phyloP scores from a whole-genome alignment of 495 filamentous ascomycete species.

The Penicillium psychrofluorescens region DNA sequence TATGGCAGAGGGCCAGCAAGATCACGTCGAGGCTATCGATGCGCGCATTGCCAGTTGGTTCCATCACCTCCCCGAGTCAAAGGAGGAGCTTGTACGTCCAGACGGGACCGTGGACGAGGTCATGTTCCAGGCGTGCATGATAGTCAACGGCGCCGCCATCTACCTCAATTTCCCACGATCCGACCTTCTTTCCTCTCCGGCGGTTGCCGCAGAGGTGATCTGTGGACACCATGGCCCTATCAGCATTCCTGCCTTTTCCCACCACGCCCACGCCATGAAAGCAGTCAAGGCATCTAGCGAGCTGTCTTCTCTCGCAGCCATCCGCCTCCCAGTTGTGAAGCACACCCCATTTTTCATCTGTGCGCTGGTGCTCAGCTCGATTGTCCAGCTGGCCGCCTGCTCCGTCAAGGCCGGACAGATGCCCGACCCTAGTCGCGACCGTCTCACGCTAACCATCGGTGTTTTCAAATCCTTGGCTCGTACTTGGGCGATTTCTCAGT shows the following conservation, averaged over 20 bases:
- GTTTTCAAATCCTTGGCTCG: slow-evolving; percentile 66
- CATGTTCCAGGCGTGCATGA: slow-evolving; percentile 87
- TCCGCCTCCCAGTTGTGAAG: slow-evolving; percentile 61
- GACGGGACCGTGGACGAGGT: slow-evolving; percentile 72
- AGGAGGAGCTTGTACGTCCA: slow-evolving; percentile 60
- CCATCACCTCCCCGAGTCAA: slow-evolving; percentile 70
- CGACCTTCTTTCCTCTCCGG: slow-evolving; percentile 40
- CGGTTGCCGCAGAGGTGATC: slow-evolving; percentile 40
- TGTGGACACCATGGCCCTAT: slow-evolving; percentile 38
- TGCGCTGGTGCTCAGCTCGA: slow-evolving; percentile 55
- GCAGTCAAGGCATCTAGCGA: slow-evolving; percentile 70
- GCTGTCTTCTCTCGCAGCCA: slow-evolving; percentile 69
- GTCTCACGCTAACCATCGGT: slow-evolving; percentile 73
- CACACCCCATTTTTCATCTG: slow-evolving; percentile 91
- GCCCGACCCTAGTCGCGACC: slow-evolving; percentile 63
- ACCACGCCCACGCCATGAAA: slow-evolving; percentile 68
- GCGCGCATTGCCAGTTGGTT: slow-evolving; percentile 74
- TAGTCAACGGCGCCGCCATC: slow-evolving; percentile 53
- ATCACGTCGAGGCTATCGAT: slow-evolving; percentile 54
- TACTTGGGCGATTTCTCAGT: slow-evolving; percentile 72
- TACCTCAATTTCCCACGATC: slow-evolving; percentile 44
- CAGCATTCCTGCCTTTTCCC: slow-evolving; percentile 45
- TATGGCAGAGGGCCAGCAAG: slow-evolving; percentile 33
- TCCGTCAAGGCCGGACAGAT: slow-evolving; percentile 66
- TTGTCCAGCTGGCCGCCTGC: slow-evolving; percentile 54